These are phyloP conservation scores for Mariannaea elegans DNA, from an alignment of 2,329 filamentous ascomycete genomes.

Conservation along the genomic window DNA sequence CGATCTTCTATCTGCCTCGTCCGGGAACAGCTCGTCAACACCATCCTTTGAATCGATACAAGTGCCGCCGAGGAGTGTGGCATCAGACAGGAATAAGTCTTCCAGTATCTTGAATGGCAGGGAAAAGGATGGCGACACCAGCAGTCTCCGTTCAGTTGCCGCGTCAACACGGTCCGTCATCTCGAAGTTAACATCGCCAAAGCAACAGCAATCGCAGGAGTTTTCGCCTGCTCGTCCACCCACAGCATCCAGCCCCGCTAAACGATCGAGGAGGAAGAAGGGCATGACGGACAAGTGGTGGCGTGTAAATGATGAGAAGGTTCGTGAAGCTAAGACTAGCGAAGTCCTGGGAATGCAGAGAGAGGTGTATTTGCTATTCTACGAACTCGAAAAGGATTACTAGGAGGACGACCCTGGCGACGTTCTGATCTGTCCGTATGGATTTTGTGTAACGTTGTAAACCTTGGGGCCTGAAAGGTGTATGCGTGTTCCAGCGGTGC, in stretches of 20 bases:
- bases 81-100: constrained; percentile 39
- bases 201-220: constrained; percentile 37
- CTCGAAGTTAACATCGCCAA: constrained; percentile 56
- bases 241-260: constrained; percentile 34
- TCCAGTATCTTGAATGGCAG: constrained; percentile 38
- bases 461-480: not conserved
- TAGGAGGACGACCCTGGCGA: constrained; percentile 11
- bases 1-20: constrained; percentile 54
- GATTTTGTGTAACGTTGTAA: constrained; percentile 14
- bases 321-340: constrained; percentile 91
- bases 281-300: constrained; percentile 80
- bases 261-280: constrained; percentile 65
- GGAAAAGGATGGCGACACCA: constrained; percentile 57
- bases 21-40: constrained; percentile 46
- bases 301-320: constrained; percentile 96
- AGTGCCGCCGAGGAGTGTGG: constrained; percentile 44
- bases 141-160: constrained; percentile 64
- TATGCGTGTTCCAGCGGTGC: not conserved
- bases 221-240: constrained; percentile 27
- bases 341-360: constrained; percentile 94
- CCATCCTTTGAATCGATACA: constrained; percentile 48
- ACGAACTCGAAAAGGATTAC: constrained; percentile 76
- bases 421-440: not conserved
- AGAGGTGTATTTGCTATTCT: constrained; percentile 96
- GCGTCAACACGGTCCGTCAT: constrained; percentile 65